These are phyloP conservation scores for Pseudocercospora cruenta DNA, from an alignment of 2,329 filamentous ascomycete species.

Conservation along the genomic window DNA sequence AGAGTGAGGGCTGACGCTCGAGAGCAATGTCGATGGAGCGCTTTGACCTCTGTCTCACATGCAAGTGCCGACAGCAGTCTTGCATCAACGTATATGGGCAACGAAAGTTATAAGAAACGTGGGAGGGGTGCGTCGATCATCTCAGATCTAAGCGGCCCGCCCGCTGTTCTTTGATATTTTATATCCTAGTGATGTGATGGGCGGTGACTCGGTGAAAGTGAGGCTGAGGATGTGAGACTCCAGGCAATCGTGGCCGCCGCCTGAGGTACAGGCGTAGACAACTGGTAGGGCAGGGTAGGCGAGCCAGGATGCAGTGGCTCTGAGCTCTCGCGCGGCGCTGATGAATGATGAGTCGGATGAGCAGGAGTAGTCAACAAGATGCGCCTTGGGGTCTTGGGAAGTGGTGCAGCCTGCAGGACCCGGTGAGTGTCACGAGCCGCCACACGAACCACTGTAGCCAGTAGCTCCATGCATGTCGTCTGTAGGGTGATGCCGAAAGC, in stretches of 20 bases:
- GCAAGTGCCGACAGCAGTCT: neutral
- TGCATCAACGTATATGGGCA: neutral
- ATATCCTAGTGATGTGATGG: neutral
- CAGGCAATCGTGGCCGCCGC: constrained; percentile 12
- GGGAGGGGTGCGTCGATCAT: neutral
- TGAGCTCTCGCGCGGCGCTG: neutral
- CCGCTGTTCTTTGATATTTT: neutral
- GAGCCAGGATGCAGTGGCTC: neutral
- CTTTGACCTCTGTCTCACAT: neutral
- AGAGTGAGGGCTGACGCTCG: neutral
- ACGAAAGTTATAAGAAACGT: neutral
- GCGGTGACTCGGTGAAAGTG: constrained; percentile 17
- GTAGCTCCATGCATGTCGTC: too few species aligned
- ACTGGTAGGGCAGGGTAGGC: neutral
- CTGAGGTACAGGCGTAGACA: neutral
- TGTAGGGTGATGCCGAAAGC: too few species aligned
- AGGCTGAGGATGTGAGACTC: constrained; percentile 13
- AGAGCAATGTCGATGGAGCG: neutral
- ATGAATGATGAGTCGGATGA: neutral
- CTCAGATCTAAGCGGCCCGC: neutral
- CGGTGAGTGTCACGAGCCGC: too few species aligned
- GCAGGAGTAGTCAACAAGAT: neutral
- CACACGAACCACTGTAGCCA: too few species aligned
- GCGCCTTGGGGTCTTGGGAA: neutral
- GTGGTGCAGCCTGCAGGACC: too few species aligned